These are phyloP conservation scores for Canavalia gladiata DNA, from an alignment of 306 rosid species.

Conservation along the genomic window DNA sequence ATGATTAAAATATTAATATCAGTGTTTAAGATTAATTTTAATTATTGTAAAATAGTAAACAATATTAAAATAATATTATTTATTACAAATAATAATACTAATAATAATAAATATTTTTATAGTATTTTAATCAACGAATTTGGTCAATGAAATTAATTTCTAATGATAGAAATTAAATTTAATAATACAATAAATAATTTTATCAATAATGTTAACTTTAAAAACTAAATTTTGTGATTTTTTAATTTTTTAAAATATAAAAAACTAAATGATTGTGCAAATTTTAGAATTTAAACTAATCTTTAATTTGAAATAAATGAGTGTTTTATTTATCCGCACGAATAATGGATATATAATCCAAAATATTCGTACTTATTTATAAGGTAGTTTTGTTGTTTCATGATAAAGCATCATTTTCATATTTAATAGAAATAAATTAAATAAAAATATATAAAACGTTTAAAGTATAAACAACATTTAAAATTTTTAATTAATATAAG, in stretches of 20 bases:
- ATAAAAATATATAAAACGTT: neutral
- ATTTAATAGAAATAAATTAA: neutral
- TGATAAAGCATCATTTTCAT: neutral
- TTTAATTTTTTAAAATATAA: neutral
- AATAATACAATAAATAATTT: neutral
- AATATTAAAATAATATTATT: no score
- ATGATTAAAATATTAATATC: neutral
- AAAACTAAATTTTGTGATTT: neutral
- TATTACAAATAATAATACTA: no score
- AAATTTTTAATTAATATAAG: neutral
- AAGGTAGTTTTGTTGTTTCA: neutral
- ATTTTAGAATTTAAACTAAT: neutral
- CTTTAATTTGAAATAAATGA: neutral
- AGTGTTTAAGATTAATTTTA: no score
- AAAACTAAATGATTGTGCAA: no score
- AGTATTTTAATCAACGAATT: neutral
- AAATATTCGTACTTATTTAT: neutral
- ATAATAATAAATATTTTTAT: no score
- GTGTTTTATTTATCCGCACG: neutral
- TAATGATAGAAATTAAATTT: neutral
- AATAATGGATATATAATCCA: neutral
- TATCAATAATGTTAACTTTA: neutral
- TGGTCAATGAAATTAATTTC: neutral
- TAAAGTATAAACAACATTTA: neutral
- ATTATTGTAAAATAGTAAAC: no score